A percentile compares a stretch with the other conserved stretches of the same genome.
These are phyloP conservation scores for Petrea volubilis DNA, from an alignment of 257 asterid genomes.

Conservation along the genomic window DNA sequence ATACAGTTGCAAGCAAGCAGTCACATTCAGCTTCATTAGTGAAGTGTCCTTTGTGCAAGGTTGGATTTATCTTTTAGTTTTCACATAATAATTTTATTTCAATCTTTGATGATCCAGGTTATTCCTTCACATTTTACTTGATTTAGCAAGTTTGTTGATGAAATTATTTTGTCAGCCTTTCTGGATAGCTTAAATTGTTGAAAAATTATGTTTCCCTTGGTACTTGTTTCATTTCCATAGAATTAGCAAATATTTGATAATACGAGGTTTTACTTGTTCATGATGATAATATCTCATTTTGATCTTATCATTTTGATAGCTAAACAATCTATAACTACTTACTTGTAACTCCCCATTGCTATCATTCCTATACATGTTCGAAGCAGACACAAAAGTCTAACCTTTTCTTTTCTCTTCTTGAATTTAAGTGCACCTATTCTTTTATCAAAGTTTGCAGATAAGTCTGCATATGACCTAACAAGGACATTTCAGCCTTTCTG, in stretches of 20 bases:
- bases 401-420: background rate
- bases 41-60: conserved; percentile 85
- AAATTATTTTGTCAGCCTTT: background rate
- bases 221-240: background rate
- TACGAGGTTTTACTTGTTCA: background rate
- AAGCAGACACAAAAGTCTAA: background rate
- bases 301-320: background rate
- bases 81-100: background rate
- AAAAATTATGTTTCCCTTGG: background rate
- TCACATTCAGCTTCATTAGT: conserved; percentile 42
- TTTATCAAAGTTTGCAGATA: background rate
- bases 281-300: background rate
- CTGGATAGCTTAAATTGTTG: background rate
- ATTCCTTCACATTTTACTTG: background rate
- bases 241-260: background rate
- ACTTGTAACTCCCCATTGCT: background rate
- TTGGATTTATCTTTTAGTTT: conserved; percentile 26
- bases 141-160: background rate
- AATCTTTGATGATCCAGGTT: conserved; percentile 13
- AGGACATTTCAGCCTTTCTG: background rate
- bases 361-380: background rate
- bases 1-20: conserved; percentile 46
- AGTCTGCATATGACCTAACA: background rate
- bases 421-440: background rate
- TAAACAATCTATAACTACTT: background rate